A percentile compares a stretch with the other conserved stretches of the same genome.
Conservation (phyloP, 106 monocot genomes). For the Allium cepa region DNA sequence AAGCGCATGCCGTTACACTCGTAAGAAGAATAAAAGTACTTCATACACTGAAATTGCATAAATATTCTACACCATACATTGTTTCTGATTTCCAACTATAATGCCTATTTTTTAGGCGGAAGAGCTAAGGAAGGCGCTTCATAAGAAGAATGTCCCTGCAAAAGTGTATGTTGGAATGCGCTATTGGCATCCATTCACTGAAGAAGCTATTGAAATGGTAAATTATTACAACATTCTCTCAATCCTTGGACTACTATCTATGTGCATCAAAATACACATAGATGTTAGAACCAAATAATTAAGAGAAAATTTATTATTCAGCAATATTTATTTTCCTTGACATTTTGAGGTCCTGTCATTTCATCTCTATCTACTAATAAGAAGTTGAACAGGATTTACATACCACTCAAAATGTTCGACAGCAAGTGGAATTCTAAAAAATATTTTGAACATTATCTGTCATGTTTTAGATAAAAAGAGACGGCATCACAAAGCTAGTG, state of each 20-base stretch:
- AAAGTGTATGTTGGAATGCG: conserved; percentile 99
- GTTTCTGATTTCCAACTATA: not conserved
- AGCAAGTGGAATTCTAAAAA: not conserved
- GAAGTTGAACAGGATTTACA: no score
- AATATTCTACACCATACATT: no score
- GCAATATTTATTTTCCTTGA: no score
- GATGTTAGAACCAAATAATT: no score
- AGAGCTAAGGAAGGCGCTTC: conserved; percentile 62
- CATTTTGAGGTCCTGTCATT: not conserved
- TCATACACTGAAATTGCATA: no score
- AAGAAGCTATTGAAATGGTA: conserved; percentile 98
- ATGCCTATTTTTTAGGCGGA: conserved; percentile 44
- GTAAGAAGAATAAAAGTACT: no score
- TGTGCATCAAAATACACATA: no score
- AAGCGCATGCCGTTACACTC: no score
- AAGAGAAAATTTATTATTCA: no score
- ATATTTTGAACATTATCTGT: not conserved
- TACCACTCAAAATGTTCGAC: not conserved
- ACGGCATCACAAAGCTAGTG: conserved; percentile 96
- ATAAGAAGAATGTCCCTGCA: conserved; percentile 69
- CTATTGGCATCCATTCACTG: conserved; percentile 99
- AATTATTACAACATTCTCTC: not conserved
- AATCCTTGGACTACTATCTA: no score
- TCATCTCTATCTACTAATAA: not conserved
- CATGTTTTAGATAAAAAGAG: conserved; percentile 71